Conservation (phyloP, 176 grass and related monocot species). For the Eleusine coracana region DNA sequence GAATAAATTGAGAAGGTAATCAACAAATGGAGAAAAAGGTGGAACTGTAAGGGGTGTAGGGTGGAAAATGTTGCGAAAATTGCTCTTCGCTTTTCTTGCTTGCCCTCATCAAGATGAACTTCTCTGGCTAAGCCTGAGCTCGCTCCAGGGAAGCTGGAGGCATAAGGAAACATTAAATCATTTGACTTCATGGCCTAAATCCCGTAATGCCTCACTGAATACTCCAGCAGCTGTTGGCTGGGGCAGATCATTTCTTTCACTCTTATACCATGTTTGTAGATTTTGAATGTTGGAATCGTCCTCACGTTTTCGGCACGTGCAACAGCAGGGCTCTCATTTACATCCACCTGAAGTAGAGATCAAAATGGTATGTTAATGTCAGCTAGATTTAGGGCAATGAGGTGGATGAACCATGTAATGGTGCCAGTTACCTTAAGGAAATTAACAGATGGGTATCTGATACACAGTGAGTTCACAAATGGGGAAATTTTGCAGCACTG, state of each 20-base stretch:
- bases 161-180: slow-evolving; percentile 21
- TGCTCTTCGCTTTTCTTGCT: slow-evolving; percentile 40
- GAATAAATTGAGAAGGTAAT: slow-evolving; percentile 51
- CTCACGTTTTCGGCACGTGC: slow-evolving; percentile 82
- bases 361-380: slow-evolving; percentile 18
- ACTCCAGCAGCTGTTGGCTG: slow-evolving; percentile 81
- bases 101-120: slow-evolving; percentile 35
- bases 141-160: slow-evolving; percentile 36
- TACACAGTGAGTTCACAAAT: slow-evolving; percentile 72
- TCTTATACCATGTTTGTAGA: slow-evolving; percentile 85
- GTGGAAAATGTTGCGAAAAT: slow-evolving; percentile 30
- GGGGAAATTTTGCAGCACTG: slow-evolving; percentile 76
- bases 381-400: neutral
- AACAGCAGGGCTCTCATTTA: slow-evolving; percentile 65
- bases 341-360: slow-evolving; percentile 66
- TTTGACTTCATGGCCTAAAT: slow-evolving; percentile 55
- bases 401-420: slow-evolving; percentile 10
- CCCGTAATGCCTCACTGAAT: slow-evolving; percentile 85
- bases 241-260: slow-evolving; percentile 98
- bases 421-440: slow-evolving; percentile 78
- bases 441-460: slow-evolving; percentile 86
- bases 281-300: slow-evolving; percentile 85
- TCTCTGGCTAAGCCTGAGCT: slow-evolving; percentile 36
- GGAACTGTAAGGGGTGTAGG: neutral
- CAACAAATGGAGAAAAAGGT: slow-evolving; percentile 44